A percentile compares a stretch with the other conserved stretches of the same genome.
Evolutionary conservation across 2,329 filamentous ascomycete genomes (phyloP).

Genomic region (Pezicula radicicola): DNA sequence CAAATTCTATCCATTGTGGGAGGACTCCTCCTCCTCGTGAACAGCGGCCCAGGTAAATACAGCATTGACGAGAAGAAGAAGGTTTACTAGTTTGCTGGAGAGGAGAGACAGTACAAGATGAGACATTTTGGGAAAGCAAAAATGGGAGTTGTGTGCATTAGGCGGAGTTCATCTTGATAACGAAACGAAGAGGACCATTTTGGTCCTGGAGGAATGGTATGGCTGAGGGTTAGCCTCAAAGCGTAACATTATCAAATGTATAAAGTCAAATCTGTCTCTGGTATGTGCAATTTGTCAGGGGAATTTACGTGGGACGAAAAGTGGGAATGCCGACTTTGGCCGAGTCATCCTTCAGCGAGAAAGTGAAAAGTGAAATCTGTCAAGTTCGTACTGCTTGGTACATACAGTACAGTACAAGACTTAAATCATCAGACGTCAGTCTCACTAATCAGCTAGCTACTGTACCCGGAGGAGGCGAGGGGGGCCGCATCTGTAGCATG

Average conservation of each 20-base stretch:
- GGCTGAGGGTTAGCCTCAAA: background rate
- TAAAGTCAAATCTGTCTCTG: background rate
- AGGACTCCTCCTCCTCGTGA: slow-evolving; percentile 92
- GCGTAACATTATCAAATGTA: slow-evolving; percentile 11
- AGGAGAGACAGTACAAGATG: slow-evolving; percentile 3
- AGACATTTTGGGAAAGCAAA: slow-evolving; percentile 12
- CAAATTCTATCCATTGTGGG: slow-evolving; percentile 98
- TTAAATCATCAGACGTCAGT: too few species aligned
- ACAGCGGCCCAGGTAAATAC: slow-evolving; percentile 97
- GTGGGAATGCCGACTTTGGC: too few species aligned
- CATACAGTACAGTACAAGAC: too few species aligned
- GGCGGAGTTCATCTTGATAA: slow-evolving; percentile 19
- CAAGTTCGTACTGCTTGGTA: too few species aligned
- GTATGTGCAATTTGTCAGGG: background rate
- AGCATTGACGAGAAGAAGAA: slow-evolving; percentile 99
- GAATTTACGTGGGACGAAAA: too few species aligned
- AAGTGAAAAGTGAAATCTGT: too few species aligned
- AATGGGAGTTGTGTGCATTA: slow-evolving; percentile 18
- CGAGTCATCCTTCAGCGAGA: too few species aligned
- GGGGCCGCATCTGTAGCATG: too few species aligned
- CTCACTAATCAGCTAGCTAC: too few species aligned
- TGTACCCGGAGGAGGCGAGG: too few species aligned
- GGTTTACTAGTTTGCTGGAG: slow-evolving; percentile 68
- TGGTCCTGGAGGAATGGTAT: background rate
- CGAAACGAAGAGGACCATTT: background rate